Conservation (phyloP, 768 basidiomycete genomes). For the Lactifluus pinguis region DNA sequence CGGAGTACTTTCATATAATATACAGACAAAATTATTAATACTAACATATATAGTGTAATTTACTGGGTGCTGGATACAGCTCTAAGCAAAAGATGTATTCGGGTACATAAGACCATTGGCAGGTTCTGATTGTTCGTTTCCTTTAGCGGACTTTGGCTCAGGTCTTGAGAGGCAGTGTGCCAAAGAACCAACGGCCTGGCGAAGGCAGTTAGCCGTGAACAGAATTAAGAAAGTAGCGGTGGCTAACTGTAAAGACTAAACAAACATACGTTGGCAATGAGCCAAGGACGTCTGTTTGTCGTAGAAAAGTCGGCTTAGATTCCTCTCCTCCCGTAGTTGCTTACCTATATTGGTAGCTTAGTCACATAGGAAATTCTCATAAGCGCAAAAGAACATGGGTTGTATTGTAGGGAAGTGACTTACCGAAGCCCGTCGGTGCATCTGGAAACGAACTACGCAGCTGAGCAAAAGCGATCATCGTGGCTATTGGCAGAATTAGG, state of each 20-base stretch:
- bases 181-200: background rate
- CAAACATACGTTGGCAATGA: constrained; percentile 10
- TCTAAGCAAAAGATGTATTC: background rate
- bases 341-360: constrained; percentile 9
- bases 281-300: constrained; percentile 4
- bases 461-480: constrained; percentile 24
- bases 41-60: background rate
- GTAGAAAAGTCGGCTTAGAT: background rate
- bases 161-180: background rate
- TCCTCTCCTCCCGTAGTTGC: background rate
- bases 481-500: constrained; percentile 21
- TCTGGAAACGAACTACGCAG: constrained; percentile 23
- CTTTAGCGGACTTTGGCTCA: background rate
- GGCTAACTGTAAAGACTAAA: constrained; percentile 7
- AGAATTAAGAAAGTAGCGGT: background rate
- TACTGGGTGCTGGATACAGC: background rate
- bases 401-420: background rate
- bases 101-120: background rate
- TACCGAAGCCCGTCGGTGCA: constrained; percentile 23
- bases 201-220: background rate
- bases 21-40: background rate
- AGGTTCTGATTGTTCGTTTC: background rate
- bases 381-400: background rate
- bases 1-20: too few relatives aligned
- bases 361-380: background rate